A percentile compares a stretch with the other conserved stretches of the same genome.
Conservation (phyloP, 2,329 filamentous ascomycete genomes). For the Ceratocystis lukuohia region DNA sequence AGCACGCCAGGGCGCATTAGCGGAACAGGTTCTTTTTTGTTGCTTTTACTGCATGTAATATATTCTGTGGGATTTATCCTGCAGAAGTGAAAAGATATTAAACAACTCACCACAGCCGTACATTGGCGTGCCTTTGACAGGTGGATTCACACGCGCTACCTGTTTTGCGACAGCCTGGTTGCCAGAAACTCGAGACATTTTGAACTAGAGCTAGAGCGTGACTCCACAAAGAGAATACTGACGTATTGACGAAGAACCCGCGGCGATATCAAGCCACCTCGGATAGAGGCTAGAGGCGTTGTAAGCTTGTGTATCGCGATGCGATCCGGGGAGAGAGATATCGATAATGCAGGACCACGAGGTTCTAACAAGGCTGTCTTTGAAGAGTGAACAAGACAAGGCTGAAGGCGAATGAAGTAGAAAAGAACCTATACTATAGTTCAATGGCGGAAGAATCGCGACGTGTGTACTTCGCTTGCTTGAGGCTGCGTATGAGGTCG, state of each 20-base stretch:
- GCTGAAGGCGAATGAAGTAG: background rate
- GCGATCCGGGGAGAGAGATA: background rate
- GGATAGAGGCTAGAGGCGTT: background rate
- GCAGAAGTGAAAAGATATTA: background rate
- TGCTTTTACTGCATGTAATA: background rate
- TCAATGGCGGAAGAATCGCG: background rate
- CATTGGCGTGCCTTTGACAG: conserved; percentile 44
- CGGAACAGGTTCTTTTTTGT: conserved; percentile 8
- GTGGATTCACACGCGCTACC: conserved; percentile 36
- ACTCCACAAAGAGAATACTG: background rate
- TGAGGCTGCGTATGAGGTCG: background rate
- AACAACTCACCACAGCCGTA: conserved; percentile 48
- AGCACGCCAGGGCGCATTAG: conserved; percentile 24
- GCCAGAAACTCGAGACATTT: conserved; percentile 11
- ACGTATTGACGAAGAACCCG: background rate
- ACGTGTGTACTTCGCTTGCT: background rate
- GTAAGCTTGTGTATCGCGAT: background rate
- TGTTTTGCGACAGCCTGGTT: conserved; percentile 15
- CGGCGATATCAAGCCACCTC: background rate
- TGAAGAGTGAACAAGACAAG: background rate
- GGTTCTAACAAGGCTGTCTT: background rate
- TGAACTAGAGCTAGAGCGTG: background rate
- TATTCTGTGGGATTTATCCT: background rate
- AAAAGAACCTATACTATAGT: background rate
- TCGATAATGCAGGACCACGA: background rate